These are phyloP conservation scores for Butyriboletus loyo DNA, from an alignment of 768 basidiomycete genomes.

Conservation along the genomic window DNA sequence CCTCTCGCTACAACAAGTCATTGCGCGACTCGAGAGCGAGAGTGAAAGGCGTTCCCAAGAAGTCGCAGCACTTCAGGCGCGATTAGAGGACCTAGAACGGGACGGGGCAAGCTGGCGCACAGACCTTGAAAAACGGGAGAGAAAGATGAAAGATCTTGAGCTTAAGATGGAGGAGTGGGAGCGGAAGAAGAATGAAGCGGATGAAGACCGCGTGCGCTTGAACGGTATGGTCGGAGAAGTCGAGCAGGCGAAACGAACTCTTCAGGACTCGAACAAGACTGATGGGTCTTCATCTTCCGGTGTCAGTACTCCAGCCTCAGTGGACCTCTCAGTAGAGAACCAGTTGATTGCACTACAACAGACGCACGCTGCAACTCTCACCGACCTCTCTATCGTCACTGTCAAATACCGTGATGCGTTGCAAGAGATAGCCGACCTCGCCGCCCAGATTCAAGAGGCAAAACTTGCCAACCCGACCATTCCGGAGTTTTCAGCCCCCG, in stretches of 20 bases:
- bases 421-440: constrained; percentile 89
- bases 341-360: constrained; percentile 78
- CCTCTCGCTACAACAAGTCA: constrained; percentile 59
- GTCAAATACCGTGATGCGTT: constrained; percentile 87
- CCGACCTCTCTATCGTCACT: constrained; percentile 74
- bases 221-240: constrained; percentile 69
- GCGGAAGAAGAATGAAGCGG: constrained; percentile 63
- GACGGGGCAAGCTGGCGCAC: constrained; percentile 81
- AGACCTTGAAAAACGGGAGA: constrained; percentile 83
- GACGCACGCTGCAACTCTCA: constrained; percentile 75
- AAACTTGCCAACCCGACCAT: constrained; percentile 57
- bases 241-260: constrained; percentile 61
- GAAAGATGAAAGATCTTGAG: constrained; percentile 72
- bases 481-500: constrained; percentile 39
- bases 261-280: constrained; percentile 45
- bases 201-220: constrained; percentile 62
- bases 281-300: constrained; percentile 31
- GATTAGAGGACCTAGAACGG: constrained; percentile 62
- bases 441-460: constrained; percentile 84
- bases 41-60: constrained; percentile 71
- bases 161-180: constrained; percentile 77
- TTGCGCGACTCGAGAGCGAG: constrained; percentile 77
- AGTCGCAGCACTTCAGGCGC: constrained; percentile 64
- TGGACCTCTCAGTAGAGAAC: constrained; percentile 45
- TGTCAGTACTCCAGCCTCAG: constrained; percentile 27